Conservation (phyloP, 2,329 filamentous ascomycete species). For the Cercospora canescens region DNA sequence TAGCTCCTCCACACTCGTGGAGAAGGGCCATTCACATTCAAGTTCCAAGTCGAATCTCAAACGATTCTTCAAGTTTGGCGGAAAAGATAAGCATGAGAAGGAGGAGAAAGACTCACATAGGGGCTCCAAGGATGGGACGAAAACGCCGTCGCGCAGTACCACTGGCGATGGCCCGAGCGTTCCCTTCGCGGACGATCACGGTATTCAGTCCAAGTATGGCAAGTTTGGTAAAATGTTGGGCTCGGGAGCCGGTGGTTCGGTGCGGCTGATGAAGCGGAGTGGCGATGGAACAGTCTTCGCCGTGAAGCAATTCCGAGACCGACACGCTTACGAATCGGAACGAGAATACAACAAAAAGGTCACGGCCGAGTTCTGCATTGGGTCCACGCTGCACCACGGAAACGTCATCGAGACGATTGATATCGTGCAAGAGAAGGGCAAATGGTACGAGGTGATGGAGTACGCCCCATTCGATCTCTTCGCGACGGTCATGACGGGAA, state of each 20-base stretch:
- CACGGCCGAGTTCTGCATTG: conserved; percentile 97
- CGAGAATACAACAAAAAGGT: conserved; percentile 98
- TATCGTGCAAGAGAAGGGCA: conserved; percentile 89
- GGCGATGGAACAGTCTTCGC: conserved; percentile 93
- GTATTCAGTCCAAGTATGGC: conserved; percentile 86
- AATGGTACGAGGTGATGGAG: conserved; percentile 99
- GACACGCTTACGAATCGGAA: conserved; percentile 89
- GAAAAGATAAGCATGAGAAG: conserved; percentile 67
- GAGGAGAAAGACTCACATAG: conserved; percentile 40
- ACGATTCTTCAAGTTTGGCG: conserved; percentile 77
- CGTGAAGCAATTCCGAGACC: conserved; percentile 92
- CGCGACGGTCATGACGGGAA: conserved; percentile 97
- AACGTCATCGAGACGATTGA: conserved; percentile 98
- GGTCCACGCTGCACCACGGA: conserved; percentile 92
- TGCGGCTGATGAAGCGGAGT: conserved; percentile 88
- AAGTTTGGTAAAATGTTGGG: conserved; percentile 94
- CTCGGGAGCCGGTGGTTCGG: conserved; percentile 90
- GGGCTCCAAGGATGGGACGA: conserved; percentile 28
- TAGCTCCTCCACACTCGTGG: conserved; percentile 35
- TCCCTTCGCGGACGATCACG: conserved; percentile 93
- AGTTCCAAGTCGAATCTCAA: conserved; percentile 94
- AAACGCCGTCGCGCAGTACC: conserved; percentile 23
- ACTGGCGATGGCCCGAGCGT: conserved; percentile 51
- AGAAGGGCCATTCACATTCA: conserved; percentile 38
- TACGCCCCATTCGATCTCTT: conserved; percentile 96